Base-by-base conservation (phyloP, 2,329 filamentous ascomycete species). In the Byssoonygena ceratinophila region DNA sequence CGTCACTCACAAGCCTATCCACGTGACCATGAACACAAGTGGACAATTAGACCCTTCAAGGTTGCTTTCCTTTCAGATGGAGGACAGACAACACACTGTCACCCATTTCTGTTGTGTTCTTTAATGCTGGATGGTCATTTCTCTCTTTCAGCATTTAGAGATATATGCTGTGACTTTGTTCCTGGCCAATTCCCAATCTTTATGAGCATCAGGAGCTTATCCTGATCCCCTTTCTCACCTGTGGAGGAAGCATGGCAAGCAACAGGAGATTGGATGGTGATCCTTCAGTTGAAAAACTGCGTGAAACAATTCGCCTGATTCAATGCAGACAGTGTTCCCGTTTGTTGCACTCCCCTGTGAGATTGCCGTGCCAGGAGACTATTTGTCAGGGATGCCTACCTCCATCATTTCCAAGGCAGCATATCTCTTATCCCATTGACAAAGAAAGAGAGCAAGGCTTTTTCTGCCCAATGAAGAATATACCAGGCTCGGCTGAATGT, bases 341-440 rank as follows among this genome's bases (percentile, higher is more conserved):
- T 40, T 83, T 84, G 1, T 72, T 92, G 27, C 74, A 70, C 43
- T 74, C 80, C 7, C 86, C 89, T 4, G 76, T 88, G 53, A 85
- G 85, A 0, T 72, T 95, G 3, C 88, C 89, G 4, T 96, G 90
- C 65, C 88, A 89, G 25, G 80, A 84, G 62, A 83, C 83, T 9
- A 68, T 94, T 9, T 96, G 90, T 70, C 81, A 78, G 61, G 66
- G 68, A 46, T 96, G 90, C 67, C 69, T 94, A 1, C 89, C 89
- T 1, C 69, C 78, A 44, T 70, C 81, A 1, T 78, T 83, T 60
- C 66, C 75, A 14, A 79, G 88, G 41, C 72, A 73, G 45, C 81
- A 87, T 56, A 85, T 94, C 54, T 84, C 87, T 1, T 94, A 91
- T 66, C 88, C 87, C 0, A 81, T 80, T 14, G 76, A 76, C 1